Evolutionary conservation across 306 rosid genomes (phyloP), one percentile per base, ranked within the genome.

Genomic region (Cicer cuneatum): DNA sequence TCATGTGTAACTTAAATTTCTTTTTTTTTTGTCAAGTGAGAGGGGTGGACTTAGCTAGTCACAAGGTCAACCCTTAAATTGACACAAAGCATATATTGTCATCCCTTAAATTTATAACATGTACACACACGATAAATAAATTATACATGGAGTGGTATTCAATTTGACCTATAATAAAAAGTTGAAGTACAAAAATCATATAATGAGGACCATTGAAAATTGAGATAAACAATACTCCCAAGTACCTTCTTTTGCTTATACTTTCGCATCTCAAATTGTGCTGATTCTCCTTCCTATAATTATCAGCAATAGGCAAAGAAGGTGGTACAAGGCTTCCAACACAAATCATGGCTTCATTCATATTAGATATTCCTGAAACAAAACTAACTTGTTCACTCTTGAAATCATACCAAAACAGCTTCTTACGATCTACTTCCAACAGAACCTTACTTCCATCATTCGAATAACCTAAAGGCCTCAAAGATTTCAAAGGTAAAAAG

Each of bases 401-500:
- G 10, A 85, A 49, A 62, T 86, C 83, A 68, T 73, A 89, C 98
- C 94, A 89, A 49, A 56, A 82, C 7, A 93, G 86, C 78, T 76
- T 79, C 69, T 10, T 56, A 3, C 79, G 73, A 2, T 89, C 83
- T 0, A 60, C 68, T 64, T 86, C 90, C 43, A 93, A 66, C 19
- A 90, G 69, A 58, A 93, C 78, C 78, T 80, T 69, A 1, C 11
- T 0, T 2, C 86, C 82, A 67, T 71, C 82, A 13, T 61, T 76
- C 0, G 95, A 90, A 72, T 80, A 87, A 51, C 86, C 58, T 56
- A 93, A 64, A 14, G 96, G 98, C 83, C 74, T 87, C 53, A 90
- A 57, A 60, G 43, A 76, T 71, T 72, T 84, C 9, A 73, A 51
- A 1, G 84, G 29, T 47, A 68, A 67, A 12, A 66, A 1, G 2